Percentiles rank a stretch among this genome's conserved stretches.
Evolutionary conservation across 768 basidiomycete species (phyloP).

Genomic region (Mycena venus): DNA sequence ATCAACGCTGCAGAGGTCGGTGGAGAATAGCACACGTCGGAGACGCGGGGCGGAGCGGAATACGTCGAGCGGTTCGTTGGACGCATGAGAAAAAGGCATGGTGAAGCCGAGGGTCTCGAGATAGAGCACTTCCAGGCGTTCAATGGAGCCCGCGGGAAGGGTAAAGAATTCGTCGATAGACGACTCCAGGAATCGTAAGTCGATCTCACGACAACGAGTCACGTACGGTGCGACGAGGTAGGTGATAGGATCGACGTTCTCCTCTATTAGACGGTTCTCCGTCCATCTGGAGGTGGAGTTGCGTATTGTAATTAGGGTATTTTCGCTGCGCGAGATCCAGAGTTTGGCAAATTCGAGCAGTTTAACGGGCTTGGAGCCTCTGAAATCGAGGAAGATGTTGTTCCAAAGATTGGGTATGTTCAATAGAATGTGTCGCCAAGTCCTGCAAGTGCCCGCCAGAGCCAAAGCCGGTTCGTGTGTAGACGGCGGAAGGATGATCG

Average conservation of each 20-base stretch:
- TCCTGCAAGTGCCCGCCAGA: constrained; percentile 29
- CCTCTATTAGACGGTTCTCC: constrained; percentile 3
- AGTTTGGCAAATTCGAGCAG: constrained; percentile 27
- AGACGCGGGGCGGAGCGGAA: constrained; percentile 32
- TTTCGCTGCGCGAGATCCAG: constrained; percentile 32
- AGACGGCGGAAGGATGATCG: constrained; percentile 33
- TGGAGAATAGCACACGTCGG: constrained; percentile 34
- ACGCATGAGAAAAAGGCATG: constrained; percentile 16
- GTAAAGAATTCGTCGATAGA: constrained; percentile 35
- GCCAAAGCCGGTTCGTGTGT: constrained; percentile 21
- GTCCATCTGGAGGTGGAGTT: constrained; percentile 32
- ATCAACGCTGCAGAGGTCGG: constrained; percentile 33
- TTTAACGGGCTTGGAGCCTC: constrained; percentile 17
- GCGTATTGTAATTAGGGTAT: constrained; percentile 29
- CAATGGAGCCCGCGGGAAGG: constrained; percentile 28
- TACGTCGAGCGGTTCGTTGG: constrained; percentile 26
- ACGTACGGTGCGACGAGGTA: constrained; percentile 29
- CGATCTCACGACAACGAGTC: constrained; percentile 32
- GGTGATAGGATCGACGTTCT: constrained; percentile 23
- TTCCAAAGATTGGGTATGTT: constrained; percentile 30
- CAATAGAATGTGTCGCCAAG: constrained; percentile 23
- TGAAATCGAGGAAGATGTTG: constrained; percentile 35
- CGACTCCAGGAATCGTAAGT: constrained; percentile 33
- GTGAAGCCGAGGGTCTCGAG: constrained; percentile 33
- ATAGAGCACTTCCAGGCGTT: constrained; percentile 32